phyloP scores from a whole-genome alignment of 1,139 yeast genomes.

The Yamadazyma conglobata region DNA sequence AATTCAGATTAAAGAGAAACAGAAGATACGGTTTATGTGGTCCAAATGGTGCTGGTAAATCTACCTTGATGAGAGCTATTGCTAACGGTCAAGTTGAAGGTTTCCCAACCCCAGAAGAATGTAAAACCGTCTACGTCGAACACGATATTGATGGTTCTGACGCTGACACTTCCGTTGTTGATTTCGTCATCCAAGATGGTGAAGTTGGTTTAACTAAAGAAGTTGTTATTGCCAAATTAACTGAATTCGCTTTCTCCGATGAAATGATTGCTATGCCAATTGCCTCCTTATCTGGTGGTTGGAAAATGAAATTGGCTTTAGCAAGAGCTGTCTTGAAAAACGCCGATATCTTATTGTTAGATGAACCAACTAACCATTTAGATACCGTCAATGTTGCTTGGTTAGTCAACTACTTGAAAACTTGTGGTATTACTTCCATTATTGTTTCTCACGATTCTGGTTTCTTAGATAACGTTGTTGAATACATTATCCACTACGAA shows the following conservation, averaged over 20 bases:
- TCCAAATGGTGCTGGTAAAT: slow-evolving; percentile 99
- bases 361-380: slow-evolving; percentile 99
- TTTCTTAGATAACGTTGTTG: slow-evolving; percentile 95
- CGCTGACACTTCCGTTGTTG: slow-evolving; percentile 90
- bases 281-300: slow-evolving; percentile 98
- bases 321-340: slow-evolving; percentile 99
- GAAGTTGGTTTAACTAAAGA: slow-evolving; percentile 73
- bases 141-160: slow-evolving; percentile 98
- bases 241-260: slow-evolving; percentile 87
- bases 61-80: slow-evolving; percentile 99
- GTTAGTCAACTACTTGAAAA: slow-evolving; percentile 98
- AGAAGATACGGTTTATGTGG: slow-evolving; percentile 99
- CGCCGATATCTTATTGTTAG: slow-evolving; percentile 96
- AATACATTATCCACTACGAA: slow-evolving; percentile 99
- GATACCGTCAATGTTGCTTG: slow-evolving; percentile 99
- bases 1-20: slow-evolving; percentile 98
- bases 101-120: slow-evolving; percentile 98
- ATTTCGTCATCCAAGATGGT: slow-evolving; percentile 81
- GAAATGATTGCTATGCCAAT: slow-evolving; percentile 92
- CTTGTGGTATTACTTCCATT: slow-evolving; percentile 97
- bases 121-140: slow-evolving; percentile 98
- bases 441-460: slow-evolving; percentile 99
- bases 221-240: slow-evolving; percentile 67
- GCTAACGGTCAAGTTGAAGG: slow-evolving; percentile 99
- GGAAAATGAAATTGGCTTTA: slow-evolving; percentile 99